A percentile compares a stretch with the other conserved stretches of the same genome.
These are phyloP conservation scores for Diplodia sapinea DNA, from an alignment of 2,329 filamentous ascomycete genomes.

Conservation along the genomic window DNA sequence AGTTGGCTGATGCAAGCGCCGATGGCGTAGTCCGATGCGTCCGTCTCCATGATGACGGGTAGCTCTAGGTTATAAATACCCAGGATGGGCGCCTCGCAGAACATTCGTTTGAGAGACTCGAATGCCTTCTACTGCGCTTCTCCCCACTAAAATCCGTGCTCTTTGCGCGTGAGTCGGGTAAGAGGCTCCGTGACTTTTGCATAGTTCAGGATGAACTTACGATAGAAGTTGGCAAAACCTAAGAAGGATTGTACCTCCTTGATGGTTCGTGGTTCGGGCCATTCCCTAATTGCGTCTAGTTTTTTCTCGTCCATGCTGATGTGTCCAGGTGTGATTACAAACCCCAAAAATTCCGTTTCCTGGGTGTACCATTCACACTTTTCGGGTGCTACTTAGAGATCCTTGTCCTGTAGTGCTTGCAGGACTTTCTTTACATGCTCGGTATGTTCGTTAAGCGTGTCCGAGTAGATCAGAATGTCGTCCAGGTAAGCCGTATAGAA, in stretches of 20 bases:
- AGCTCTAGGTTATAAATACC: not conserved
- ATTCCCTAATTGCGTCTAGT: not conserved
- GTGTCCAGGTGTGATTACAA: not conserved
- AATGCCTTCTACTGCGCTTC: not conserved
- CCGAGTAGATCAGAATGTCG: not conserved
- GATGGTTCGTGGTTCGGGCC: not conserved
- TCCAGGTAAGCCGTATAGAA: not conserved
- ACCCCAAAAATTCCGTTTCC: not conserved
- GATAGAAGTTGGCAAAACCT: not conserved
- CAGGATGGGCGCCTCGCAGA: not conserved
- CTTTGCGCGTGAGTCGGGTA: not conserved
- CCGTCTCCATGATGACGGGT: not conserved
- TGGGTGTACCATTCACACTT: not conserved
- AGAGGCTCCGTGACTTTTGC: no score
- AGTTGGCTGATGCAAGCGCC: not conserved
- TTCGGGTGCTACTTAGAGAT: not conserved
- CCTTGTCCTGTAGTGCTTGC: not conserved
- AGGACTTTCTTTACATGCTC: not conserved
- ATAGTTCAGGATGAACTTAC: not conserved
- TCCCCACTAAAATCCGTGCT: not conserved
- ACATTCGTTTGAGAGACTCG: no score
- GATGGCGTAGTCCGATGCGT: not conserved
- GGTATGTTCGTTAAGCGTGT: not conserved
- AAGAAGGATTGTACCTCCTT: not conserved
- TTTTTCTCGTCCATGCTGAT: not conserved